Percentiles rank a stretch among this genome's conserved stretches.
Evolutionary conservation across 225 moss, liverwort and hornwort species (phyloP).

Genomic region (Bryum argenteum): DNA sequence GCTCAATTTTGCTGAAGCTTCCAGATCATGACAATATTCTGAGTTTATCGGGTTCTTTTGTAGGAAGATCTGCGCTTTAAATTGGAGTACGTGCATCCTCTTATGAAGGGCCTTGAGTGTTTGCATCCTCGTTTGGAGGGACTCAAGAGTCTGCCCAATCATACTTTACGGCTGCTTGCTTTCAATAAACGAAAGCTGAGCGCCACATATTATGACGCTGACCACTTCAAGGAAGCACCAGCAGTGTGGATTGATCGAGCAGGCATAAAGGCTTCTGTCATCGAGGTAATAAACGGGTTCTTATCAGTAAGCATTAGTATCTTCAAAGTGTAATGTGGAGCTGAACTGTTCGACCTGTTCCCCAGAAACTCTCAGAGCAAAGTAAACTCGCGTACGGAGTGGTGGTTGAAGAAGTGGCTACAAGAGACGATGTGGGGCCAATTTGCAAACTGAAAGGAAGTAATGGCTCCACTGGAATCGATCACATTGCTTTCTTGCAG

Average conservation of each 20-base stretch:
- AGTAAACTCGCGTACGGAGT: slow-evolving; percentile 63
- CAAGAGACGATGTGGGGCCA: slow-evolving; percentile 56
- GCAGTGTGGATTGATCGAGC: slow-evolving; percentile 75
- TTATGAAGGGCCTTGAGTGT: slow-evolving; percentile 28
- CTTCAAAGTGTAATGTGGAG: too few species aligned
- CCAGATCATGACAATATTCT: not conserved
- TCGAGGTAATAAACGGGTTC: slow-evolving; percentile 38
- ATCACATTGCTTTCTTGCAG: slow-evolving; percentile 65
- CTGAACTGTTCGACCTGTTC: not conserved
- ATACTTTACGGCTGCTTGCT: slow-evolving; percentile 49
- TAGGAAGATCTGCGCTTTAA: slow-evolving; percentile 65
- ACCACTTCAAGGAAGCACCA: slow-evolving; percentile 48
- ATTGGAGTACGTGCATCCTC: slow-evolving; percentile 61
- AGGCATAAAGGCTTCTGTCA: slow-evolving; percentile 56
- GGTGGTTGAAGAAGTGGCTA: slow-evolving; percentile 67
- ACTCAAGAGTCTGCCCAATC: slow-evolving; percentile 25
- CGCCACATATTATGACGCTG: slow-evolving; percentile 49
- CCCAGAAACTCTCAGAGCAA: slow-evolving; percentile 62
- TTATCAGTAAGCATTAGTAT: too few species aligned
- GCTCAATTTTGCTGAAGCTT: not conserved
- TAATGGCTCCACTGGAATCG: slow-evolving; percentile 42
- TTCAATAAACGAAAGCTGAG: slow-evolving; percentile 66
- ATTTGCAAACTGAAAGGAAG: slow-evolving; percentile 45
- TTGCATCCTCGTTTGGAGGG: slow-evolving; percentile 41
- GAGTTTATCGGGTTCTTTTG: slow-evolving; percentile 11